Conservation (phyloP, 2,329 filamentous ascomycete species). For the Trichoderma sp. region DNA sequence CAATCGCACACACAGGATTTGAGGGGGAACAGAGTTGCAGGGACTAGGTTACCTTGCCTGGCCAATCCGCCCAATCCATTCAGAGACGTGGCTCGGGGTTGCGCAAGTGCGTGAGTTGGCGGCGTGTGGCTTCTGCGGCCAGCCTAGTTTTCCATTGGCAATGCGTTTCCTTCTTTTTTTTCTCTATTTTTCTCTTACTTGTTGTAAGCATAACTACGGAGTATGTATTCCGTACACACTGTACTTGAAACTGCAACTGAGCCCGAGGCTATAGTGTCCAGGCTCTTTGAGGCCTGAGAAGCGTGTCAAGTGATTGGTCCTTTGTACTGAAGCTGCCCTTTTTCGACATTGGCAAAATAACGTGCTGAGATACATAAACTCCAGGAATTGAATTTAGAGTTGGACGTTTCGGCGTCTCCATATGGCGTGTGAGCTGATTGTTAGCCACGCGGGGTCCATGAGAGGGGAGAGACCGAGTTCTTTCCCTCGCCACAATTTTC, state of each 20-base stretch:
- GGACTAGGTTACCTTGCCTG: not conserved
- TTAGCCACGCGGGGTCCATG: not conserved
- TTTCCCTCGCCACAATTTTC: not conserved
- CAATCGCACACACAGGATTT: not conserved
- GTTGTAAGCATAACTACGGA: not conserved
- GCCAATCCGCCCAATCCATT: not conserved
- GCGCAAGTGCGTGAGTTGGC: not conserved
- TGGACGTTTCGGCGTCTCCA: not conserved
- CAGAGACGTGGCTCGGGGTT: not conserved
- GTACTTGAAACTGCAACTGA: not conserved
- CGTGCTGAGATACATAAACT: not conserved
- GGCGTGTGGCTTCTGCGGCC: not conserved
- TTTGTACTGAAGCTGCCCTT: not conserved
- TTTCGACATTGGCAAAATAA: not conserved
- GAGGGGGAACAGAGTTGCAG: not conserved
- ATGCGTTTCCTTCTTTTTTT: not conserved
- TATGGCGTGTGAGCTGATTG: not conserved
- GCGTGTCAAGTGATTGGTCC: not conserved
- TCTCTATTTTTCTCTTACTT: not conserved
- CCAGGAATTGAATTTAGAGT: not conserved
- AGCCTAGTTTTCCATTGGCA: not conserved
- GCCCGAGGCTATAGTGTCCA: not conserved
- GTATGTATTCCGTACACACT: not conserved
- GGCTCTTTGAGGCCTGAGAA: not conserved
- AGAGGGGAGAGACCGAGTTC: not conserved